Evolutionary conservation across 2,329 filamentous ascomycete species (phyloP).

Genomic region (Daldinia sp.): DNA sequence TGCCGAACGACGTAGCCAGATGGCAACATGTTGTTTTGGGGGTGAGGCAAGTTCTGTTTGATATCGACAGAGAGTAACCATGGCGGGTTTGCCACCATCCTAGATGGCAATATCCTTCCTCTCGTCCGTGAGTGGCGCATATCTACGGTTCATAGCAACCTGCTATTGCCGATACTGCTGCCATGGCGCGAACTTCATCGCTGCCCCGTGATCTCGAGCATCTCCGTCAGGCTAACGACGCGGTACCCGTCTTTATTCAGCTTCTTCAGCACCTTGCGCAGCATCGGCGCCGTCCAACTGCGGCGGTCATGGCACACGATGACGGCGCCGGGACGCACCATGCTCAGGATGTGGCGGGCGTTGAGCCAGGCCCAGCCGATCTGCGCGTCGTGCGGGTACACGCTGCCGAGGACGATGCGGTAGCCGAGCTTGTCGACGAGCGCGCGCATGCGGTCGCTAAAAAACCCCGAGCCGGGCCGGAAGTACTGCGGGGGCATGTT

Average conservation of each 20-base stretch:
- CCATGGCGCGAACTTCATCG: slow-evolving; percentile 8
- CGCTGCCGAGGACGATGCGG: slow-evolving; percentile 80
- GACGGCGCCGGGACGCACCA: slow-evolving; percentile 80
- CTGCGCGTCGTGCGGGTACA: slow-evolving; percentile 94
- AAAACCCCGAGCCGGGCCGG: slow-evolving; percentile 86
- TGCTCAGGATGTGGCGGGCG: slow-evolving; percentile 82
- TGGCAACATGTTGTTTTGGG: not conserved
- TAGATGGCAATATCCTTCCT: not conserved
- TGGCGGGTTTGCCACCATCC: not conserved
- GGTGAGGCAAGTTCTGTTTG: not conserved
- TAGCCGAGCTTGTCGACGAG: slow-evolving; percentile 73
- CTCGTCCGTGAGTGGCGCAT: not conserved
- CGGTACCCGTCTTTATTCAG: slow-evolving; percentile 76
- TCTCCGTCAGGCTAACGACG: slow-evolving; percentile 76
- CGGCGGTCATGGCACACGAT: slow-evolving; percentile 89
- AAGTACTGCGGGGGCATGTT: slow-evolving; percentile 72
- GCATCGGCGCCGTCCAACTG: slow-evolving; percentile 85
- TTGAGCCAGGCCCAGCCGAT: slow-evolving; percentile 77
- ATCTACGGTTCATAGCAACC: not conserved
- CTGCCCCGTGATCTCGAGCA: slow-evolving; percentile 62
- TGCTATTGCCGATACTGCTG: not conserved
- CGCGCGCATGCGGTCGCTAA: slow-evolving; percentile 76
- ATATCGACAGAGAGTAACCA: not conserved
- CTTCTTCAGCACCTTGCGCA: slow-evolving; percentile 78
- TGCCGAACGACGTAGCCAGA: not conserved